Evolutionary conservation across 768 basidiomycete species (phyloP).

Genomic region (Trametes villosa): DNA sequence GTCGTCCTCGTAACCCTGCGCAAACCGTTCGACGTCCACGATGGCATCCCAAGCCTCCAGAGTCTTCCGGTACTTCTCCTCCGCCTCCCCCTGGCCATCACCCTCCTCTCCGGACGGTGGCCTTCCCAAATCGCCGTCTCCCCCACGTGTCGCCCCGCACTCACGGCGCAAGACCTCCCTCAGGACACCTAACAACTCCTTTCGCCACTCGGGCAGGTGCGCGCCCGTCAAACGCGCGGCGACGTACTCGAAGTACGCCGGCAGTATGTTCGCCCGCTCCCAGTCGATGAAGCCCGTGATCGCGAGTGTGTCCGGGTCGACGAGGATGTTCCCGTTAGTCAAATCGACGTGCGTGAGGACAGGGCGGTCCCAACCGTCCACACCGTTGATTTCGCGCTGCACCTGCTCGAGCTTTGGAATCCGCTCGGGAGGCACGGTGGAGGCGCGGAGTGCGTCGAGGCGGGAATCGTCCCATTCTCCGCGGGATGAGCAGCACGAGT

Average conservation of each 20-base stretch:
- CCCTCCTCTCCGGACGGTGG: background rate
- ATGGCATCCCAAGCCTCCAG: background rate
- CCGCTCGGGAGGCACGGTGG: background rate
- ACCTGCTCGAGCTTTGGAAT: background rate
- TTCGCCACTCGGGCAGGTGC: constrained; percentile 1
- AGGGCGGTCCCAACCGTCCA: background rate
- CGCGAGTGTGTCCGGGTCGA: constrained; percentile 19
- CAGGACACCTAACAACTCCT: constrained; percentile 1
- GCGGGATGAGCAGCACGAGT: background rate
- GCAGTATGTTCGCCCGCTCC: constrained; percentile 8
- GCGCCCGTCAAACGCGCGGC: background rate
- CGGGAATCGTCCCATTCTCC: constrained; percentile 6
- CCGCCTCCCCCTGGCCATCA: background rate
- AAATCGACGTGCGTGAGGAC: constrained; percentile 18
- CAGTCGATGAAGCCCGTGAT: constrained; percentile 23
- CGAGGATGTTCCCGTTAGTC: constrained; percentile 16
- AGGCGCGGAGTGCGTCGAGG: background rate
- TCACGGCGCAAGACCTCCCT: background rate
- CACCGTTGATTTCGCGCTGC: background rate
- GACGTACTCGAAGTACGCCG: constrained; percentile 8
- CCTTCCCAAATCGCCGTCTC: background rate
- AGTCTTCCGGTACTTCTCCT: background rate
- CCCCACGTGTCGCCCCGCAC: background rate
- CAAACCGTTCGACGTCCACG: background rate
- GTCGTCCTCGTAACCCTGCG: background rate